Evolutionary conservation across 1,284 basidiomycete species (phyloP), one percentile per base, ranked within the genome.

Genomic region (Porogramme epimiltina): DNA sequence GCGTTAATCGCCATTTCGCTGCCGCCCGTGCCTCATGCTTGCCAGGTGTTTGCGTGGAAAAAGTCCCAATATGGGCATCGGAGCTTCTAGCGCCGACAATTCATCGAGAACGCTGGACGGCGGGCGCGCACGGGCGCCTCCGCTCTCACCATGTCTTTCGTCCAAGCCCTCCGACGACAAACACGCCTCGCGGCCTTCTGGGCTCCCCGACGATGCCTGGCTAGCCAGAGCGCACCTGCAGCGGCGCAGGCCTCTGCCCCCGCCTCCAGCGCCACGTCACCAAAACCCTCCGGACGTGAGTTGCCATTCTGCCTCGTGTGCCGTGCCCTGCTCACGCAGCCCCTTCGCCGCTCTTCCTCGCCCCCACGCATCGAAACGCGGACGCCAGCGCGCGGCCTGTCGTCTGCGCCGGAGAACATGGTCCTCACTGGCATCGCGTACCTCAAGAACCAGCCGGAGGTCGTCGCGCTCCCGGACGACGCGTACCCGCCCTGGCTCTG

Each of bases 401-500:
- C 86, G 6, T 81, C 83, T n/a, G 90, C 88, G 68, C 66, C 77
- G 26, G 70, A 84, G 22, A 85, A 89, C 51, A 92, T 91, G 5
- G 71, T 90, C 2, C 73, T 98, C 33, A 75, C 76, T 9, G 93
- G 93, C 2, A 69, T 94, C 6, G 87, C 88, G 55, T 93, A 93
- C 63, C 76, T 92, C 46, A 97, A 97, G 70, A 87, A 84, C 58
- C 88, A 94, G 65, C 74, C 82, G 0, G 87, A 91, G 33, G 85
- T 96, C 2, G 70, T 94, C 11, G 92, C 95, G 1, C 72, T 82
- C 11, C 76, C 89, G 2, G 95, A 98, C 70, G 84, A 90, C 34
- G 84, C 89, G 62, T 97, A 98, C 69, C 95, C 95, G 1, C 67
- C 81, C 3, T 97, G 95, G 95, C 70, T 98, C 40, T 98, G 94